Evolutionary conservation across 352 stramenopile genomes (phyloP).

Genomic region (Pythium plurisporium): DNA sequence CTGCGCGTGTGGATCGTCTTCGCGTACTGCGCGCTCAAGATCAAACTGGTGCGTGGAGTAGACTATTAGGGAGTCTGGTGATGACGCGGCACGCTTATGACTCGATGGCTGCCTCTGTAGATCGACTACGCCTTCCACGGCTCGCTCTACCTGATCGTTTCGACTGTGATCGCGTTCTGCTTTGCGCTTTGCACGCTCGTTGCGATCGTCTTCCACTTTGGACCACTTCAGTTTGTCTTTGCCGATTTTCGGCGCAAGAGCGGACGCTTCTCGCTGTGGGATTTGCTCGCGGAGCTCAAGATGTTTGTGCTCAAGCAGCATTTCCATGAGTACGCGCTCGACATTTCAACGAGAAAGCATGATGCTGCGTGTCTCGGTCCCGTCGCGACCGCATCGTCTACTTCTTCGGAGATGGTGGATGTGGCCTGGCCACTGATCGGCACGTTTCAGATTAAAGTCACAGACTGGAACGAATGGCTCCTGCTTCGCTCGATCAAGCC

Average conservation of each 20-base stretch:
- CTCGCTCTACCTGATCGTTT: slow-evolving; percentile 60
- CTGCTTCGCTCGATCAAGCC: slow-evolving; percentile 32
- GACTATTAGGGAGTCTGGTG: too few relatives aligned
- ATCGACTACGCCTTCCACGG: slow-evolving; percentile 81
- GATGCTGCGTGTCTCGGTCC: background rate
- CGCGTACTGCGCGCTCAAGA: slow-evolving; percentile 73
- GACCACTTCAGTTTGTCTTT: slow-evolving; percentile 75
- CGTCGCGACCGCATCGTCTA: background rate
- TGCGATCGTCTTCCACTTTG: slow-evolving; percentile 75
- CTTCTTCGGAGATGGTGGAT: slow-evolving; percentile 21
- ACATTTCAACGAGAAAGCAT: slow-evolving; percentile 1
- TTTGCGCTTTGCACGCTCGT: slow-evolving; percentile 64
- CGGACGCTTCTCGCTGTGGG: slow-evolving; percentile 8
- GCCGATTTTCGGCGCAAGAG: slow-evolving; percentile 34
- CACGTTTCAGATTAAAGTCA: slow-evolving; percentile 51
- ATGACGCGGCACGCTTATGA: background rate
- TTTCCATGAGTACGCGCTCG: slow-evolving; percentile 25
- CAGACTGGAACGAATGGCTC: slow-evolving; percentile 66
- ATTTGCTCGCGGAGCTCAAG: slow-evolving; percentile 18
- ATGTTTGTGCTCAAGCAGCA: slow-evolving; percentile 24
- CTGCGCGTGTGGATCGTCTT: slow-evolving; percentile 67
- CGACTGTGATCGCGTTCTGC: slow-evolving; percentile 57
- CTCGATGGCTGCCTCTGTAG: slow-evolving; percentile 18
- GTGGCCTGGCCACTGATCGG: slow-evolving; percentile 58
- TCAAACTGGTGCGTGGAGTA: slow-evolving; percentile 61